Conservation (phyloP, 1,139 yeast species). For the Yamadazyma aaseri region DNA sequence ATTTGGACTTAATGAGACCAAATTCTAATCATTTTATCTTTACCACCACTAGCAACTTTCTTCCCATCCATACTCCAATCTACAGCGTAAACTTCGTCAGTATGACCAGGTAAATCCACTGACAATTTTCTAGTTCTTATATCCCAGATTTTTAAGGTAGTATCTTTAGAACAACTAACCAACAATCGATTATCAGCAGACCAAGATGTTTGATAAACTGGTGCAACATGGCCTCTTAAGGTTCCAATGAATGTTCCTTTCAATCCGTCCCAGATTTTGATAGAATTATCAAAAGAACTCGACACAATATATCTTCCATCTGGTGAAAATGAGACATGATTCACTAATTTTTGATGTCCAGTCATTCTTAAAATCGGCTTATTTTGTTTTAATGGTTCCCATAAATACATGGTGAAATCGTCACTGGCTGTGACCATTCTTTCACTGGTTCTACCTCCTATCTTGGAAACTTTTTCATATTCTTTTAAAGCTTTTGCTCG, state of each 20-base stretch:
- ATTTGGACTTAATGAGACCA: conserved; percentile 88
- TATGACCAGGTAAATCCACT: conserved; percentile 92
- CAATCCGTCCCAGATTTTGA: conserved; percentile 94
- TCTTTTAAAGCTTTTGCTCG: conserved; percentile 40
- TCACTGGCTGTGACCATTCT: conserved; percentile 93
- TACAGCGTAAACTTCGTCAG: conserved; percentile 94
- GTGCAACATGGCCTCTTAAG: conserved; percentile 95
- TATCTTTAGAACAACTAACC: conserved; percentile 93
- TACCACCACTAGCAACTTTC: conserved; percentile 93
- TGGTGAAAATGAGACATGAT: conserved; percentile 94
- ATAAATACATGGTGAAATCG: conserved; percentile 95
- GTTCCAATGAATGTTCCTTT: conserved; percentile 89
- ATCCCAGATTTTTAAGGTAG: conserved; percentile 97
- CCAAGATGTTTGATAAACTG: conserved; percentile 99
- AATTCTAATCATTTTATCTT: conserved; percentile 87
- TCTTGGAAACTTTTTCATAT: conserved; percentile 76
- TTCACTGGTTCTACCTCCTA: conserved; percentile 69
- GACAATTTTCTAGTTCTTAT: conserved; percentile 77
- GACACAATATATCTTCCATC: conserved; percentile 91
- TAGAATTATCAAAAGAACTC: conserved; percentile 92
- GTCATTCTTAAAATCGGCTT: conserved; percentile 93
- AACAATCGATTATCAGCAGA: conserved; percentile 88
- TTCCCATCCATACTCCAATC: conserved; percentile 98
- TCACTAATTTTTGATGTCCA: conserved; percentile 95
- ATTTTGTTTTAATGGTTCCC: conserved; percentile 83